These are phyloP conservation scores for Apiospora marii DNA, from an alignment of 2,329 filamentous ascomycete species.

Conservation along the genomic window DNA sequence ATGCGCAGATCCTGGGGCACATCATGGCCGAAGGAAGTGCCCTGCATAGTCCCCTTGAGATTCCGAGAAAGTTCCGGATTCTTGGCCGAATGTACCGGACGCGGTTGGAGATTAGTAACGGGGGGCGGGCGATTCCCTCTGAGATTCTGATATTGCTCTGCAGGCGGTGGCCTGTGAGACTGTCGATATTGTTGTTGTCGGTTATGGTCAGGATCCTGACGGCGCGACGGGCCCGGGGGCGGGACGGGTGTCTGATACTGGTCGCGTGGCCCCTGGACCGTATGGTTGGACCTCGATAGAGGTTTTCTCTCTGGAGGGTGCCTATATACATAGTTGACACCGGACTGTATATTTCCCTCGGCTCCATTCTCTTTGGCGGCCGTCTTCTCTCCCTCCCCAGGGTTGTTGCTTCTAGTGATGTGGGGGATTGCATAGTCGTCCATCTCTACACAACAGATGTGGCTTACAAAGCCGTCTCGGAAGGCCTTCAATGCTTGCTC, in stretches of 20 bases:
- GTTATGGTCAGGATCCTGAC: neutral
- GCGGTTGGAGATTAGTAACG: neutral
- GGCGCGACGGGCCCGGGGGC: neutral
- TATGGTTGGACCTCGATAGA: neutral
- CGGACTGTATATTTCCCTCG: neutral
- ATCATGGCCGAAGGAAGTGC: neutral
- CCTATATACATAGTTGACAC: neutral
- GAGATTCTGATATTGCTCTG: neutral
- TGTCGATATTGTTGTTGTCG: neutral
- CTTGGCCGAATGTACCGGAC: neutral
- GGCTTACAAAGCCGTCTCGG: neutral
- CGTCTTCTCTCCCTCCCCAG: neutral
- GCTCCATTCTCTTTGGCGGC: neutral
- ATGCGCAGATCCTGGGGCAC: neutral
- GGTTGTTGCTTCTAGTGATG: neutral
- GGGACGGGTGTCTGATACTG: neutral
- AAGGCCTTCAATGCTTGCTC: neutral
- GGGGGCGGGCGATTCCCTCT: neutral
- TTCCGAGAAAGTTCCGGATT: neutral
- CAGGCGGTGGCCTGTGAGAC: neutral
- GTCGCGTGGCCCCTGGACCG: neutral
- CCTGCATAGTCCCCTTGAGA: neutral
- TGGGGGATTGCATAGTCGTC: neutral
- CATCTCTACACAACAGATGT: constrained; percentile 11
- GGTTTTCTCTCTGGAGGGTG: neutral